Percentiles rank a stretch among this genome's conserved stretches.
Conservation (phyloP, 2,329 filamentous ascomycete genomes). For the Botryotinia narcissicola region DNA sequence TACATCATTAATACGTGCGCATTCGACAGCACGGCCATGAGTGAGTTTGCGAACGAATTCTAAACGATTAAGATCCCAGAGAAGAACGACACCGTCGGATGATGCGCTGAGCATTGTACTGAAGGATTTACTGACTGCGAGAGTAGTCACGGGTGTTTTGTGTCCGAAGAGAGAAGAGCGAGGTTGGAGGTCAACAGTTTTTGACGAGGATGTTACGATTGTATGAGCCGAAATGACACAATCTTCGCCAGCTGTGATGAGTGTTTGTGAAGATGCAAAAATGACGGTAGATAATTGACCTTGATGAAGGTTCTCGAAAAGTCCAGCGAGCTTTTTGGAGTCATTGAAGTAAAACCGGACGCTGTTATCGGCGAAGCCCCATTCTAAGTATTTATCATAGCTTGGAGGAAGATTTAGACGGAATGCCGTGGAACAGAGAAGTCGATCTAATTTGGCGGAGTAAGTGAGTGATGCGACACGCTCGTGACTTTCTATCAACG, state of each 20-base stretch:
- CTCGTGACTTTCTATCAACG: constrained; percentile 70
- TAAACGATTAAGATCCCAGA: constrained; percentile 92
- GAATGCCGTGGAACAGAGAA: constrained; percentile 81
- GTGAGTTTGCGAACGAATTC: constrained; percentile 79
- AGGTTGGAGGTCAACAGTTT: constrained; percentile 74
- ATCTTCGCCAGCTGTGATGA: constrained; percentile 89
- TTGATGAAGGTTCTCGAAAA: constrained; percentile 92
- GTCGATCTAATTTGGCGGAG: constrained; percentile 73
- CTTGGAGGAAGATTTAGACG: constrained; percentile 80
- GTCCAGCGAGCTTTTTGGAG: constrained; percentile 75
- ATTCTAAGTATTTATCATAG: constrained; percentile 91
- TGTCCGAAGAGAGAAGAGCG: constrained; percentile 86
- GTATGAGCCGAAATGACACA: constrained; percentile 86
- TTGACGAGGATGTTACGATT: constrained; percentile 60
- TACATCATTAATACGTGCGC: constrained; percentile 83
- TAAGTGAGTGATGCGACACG: constrained; percentile 77
- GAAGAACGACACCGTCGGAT: constrained; percentile 74
- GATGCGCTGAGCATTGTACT: constrained; percentile 84
- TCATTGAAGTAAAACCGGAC: constrained; percentile 88
- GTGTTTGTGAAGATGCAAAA: constrained; percentile 84
- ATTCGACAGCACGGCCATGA: constrained; percentile 59
- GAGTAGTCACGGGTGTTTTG: constrained; percentile 74
- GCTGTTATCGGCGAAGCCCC: constrained; percentile 92
- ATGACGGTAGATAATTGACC: constrained; percentile 80
- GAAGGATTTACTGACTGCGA: constrained; percentile 85